Evolutionary conservation across 805 yeast genomes (phyloP), one percentile per base, ranked within the genome.

Genomic region (Teunomyces barrocoloradensis): DNA sequence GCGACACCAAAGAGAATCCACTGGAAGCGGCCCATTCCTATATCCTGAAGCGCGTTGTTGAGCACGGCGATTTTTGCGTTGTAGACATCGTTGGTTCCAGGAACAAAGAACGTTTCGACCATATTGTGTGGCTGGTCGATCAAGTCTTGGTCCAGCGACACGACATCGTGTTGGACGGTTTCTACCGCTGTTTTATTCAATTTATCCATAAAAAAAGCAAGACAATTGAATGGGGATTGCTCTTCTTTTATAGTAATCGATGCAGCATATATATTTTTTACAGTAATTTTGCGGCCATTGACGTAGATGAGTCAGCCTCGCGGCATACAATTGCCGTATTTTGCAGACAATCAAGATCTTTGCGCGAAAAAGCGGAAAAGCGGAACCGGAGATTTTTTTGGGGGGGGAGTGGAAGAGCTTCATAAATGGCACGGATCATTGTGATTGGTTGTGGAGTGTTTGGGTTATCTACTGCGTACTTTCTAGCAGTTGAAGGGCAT

Each of bases 1-100:
- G 43, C 43, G 4, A 40, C 43, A 5, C 32, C 43, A 23, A 40
- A 40, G 17, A 40, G 43, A 9, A 40, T 27, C 43, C 43, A 40
- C 23, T 40, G 43, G 34, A 40, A 40, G 12, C 40, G 32, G 13
- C 53, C 53, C 53, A 47, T 49, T 11, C 53, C 53, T 13, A 49
- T 47, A 17, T 49, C 53, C 23, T 49, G 53, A 12, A 49, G 43
- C 4, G 53, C 49, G 17, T 47, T 25, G 23, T 49, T 49, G 17
- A 47, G 34, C 4, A 49, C 25, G 7, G 35, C 15, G 12, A 49
- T 38, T 18, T 47, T 47, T n/a, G 51, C 43, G 9, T 34, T 49
- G 32, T 49, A 49, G n/a, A 29, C 30, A 9, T 42, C 45, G 39
- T 46, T 46, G 12, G 44, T 38, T 10, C 48, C 46, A 4, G 52